A percentile compares a stretch with the other conserved stretches of the same genome.
These are phyloP conservation scores for Neocucurbitaria cava DNA, from an alignment of 2,329 filamentous ascomycete genomes.

Conservation along the genomic window DNA sequence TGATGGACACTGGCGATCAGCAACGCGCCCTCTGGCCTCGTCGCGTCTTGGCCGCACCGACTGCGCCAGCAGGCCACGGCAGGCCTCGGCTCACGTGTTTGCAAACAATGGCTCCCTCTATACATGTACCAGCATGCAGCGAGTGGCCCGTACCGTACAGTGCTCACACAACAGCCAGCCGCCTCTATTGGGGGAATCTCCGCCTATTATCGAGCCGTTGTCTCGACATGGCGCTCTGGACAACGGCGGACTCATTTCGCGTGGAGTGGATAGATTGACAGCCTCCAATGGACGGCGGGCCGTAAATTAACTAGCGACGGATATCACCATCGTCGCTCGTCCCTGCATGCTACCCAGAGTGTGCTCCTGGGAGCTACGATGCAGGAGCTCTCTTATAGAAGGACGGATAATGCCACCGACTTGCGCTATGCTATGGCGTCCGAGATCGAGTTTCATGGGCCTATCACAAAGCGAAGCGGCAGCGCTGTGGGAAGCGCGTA, in stretches of 20 bases:
- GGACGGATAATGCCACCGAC: slow-evolving; percentile 8
- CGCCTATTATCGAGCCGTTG: slow-evolving; percentile 7
- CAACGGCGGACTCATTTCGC: slow-evolving; percentile 20
- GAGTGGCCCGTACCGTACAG: neutral
- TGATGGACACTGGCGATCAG: slow-evolving; percentile 14
- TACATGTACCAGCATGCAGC: too few species aligned
- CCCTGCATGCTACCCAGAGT: slow-evolving; percentile 20
- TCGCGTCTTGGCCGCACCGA: slow-evolving; percentile 16
- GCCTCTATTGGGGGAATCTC: neutral
- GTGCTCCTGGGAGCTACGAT: slow-evolving; percentile 9
- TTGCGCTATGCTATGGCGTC: slow-evolving; percentile 10
- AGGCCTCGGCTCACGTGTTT: slow-evolving; percentile 18
- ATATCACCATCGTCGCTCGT: slow-evolving; percentile 14
- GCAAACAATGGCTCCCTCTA: too few species aligned
- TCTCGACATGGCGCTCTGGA: slow-evolving; percentile 12
- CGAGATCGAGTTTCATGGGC: slow-evolving; percentile 36
- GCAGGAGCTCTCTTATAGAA: slow-evolving; percentile 8
- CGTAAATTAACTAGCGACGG: slow-evolving; percentile 25
- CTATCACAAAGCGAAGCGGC: slow-evolving; percentile 21
- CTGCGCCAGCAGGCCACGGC: slow-evolving; percentile 8
- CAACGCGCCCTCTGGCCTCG: slow-evolving; percentile 8
- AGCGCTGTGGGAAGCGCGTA: slow-evolving; percentile 26
- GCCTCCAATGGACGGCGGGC: slow-evolving; percentile 18
- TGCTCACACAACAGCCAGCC: neutral
- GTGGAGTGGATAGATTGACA: slow-evolving; percentile 22